Evolutionary conservation across 2,329 filamentous ascomycete genomes (phyloP), one percentile per base, ranked within the genome.

Genomic region (Arthrobotrys iridis): DNA sequence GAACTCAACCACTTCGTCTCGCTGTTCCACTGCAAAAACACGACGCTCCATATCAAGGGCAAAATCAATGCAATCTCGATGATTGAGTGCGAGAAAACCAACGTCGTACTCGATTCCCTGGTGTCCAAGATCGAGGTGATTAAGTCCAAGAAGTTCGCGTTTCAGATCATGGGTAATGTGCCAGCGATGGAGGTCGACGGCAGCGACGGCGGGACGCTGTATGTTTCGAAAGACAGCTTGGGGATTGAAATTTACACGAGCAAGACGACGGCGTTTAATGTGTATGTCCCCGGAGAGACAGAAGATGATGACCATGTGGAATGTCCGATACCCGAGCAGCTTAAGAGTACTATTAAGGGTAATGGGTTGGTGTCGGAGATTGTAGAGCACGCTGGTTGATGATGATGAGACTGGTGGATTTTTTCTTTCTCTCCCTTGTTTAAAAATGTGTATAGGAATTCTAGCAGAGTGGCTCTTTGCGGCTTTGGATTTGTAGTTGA

Each of bases 61-160:
- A 99, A 99, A 84, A 93, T 92, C 70, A 99, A 99, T 81, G 93
- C 95, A n/a, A 91, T 99, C 77, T 94, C 93, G 3, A 87, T 98
- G 79, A 95, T 98, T 84, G 97, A 97, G 84, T 94, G 90, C 66
- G 88, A 86, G 50, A 90, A 92, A 57, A 85, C 96, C 15, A 96
- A 92, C 26, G 87, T 99, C 62, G 88, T 98, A 59, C 87, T 98
- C 63, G 94, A 98, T 79, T 92, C 89, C 0, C 88, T 98, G 8
- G 92, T 98, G 52, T 96, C 92, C 55, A 93, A 91, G 30, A 88
- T 99, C 67, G 95, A 99, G 80, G 91, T 96, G 22, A 95, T 99
- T 85, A 98, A 98, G 84, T 94, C 91, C 52, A 88, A 91, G 79
- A 96, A 95, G 82, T 97, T 99, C 81, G 93, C 93, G 11, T 85